A percentile compares a stretch with the other conserved stretches of the same genome.
Evolutionary conservation across 2,329 filamentous ascomycete species (phyloP).

Genomic region (Thermothelomyces thermophilus): DNA sequence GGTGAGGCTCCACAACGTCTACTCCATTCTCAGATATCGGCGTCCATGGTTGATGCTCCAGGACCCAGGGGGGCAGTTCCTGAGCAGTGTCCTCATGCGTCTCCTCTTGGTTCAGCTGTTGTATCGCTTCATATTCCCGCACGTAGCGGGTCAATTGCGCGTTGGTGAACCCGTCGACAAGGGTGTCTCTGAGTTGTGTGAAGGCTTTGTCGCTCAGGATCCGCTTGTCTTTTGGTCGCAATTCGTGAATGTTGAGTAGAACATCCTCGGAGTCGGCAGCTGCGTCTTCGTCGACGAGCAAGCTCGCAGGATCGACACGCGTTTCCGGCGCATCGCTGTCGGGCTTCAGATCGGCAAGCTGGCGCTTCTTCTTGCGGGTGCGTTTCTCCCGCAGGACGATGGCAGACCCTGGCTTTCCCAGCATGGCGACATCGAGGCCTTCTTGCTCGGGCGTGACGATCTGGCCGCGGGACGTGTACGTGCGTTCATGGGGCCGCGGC

Average conservation of each 20-base stretch:
- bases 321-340: constrained; percentile 22
- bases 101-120: constrained; percentile 1
- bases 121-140: not conserved
- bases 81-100: constrained; percentile 3
- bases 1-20: constrained; percentile 18
- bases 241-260: constrained; percentile 40
- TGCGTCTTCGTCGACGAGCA: constrained; percentile 27
- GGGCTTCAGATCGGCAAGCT: not conserved
- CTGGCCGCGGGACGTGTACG: constrained; percentile 17
- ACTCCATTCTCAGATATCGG: constrained; percentile 26
- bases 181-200: constrained; percentile 31
- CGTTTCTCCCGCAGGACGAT: constrained; percentile 41
- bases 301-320: constrained; percentile 29
- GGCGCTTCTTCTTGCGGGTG: constrained; percentile 12
- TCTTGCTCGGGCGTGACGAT: constrained; percentile 14
- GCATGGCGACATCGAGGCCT: constrained; percentile 28
- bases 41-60: constrained; percentile 36
- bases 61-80: constrained; percentile 35
- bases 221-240: constrained; percentile 38
- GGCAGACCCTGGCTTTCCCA: constrained; percentile 38
- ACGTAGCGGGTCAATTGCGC: constrained; percentile 42
- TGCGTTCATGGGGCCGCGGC: not conserved
- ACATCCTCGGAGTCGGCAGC: constrained; percentile 32
- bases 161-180: constrained; percentile 42
- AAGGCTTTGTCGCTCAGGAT: constrained; percentile 38